Evolutionary conservation across 768 basidiomycete genomes (phyloP).

Genomic region (Dictyophora rubrovolvata): DNA sequence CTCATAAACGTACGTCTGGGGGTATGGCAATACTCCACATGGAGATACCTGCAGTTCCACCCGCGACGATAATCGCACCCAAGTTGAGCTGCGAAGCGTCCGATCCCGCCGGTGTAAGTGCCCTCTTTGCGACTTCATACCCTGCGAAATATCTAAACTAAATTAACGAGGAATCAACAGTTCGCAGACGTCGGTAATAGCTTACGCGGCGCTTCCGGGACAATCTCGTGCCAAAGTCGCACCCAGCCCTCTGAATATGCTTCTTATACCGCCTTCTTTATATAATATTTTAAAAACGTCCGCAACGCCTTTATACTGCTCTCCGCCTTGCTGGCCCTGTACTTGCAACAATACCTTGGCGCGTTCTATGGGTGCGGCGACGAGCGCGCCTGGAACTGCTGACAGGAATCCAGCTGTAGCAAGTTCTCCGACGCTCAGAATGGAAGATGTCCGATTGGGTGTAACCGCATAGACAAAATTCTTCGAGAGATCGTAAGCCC

Average conservation of each 20-base stretch:
- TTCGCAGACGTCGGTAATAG: constrained; percentile 11
- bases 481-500: constrained; percentile 94
- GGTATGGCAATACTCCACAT: constrained; percentile 99
- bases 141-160: constrained; percentile 81
- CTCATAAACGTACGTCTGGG: constrained; percentile 68
- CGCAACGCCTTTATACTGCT: constrained; percentile 78
- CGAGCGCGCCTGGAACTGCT: constrained; percentile 81
- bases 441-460: constrained; percentile 59
- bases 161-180: constrained; percentile 9
- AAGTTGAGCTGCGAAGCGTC: constrained; percentile 77
- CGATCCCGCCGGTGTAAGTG: constrained; percentile 69
- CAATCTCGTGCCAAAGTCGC: constrained; percentile 96
- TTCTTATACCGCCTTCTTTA: constrained; percentile 83
- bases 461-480: constrained; percentile 67
- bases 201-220: constrained; percentile 92
- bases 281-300: constrained; percentile 89
- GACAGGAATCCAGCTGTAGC: constrained; percentile 91
- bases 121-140: constrained; percentile 89
- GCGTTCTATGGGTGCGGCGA: constrained; percentile 94
- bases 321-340: constrained; percentile 73
- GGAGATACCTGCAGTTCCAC: constrained; percentile 89
- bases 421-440: constrained; percentile 66
- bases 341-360: constrained; percentile 95
- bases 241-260: constrained; percentile 84
- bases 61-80: constrained; percentile 79